These are phyloP conservation scores for Fusarium musae DNA, from an alignment of 2,329 filamentous ascomycete genomes.

Conservation along the genomic window DNA sequence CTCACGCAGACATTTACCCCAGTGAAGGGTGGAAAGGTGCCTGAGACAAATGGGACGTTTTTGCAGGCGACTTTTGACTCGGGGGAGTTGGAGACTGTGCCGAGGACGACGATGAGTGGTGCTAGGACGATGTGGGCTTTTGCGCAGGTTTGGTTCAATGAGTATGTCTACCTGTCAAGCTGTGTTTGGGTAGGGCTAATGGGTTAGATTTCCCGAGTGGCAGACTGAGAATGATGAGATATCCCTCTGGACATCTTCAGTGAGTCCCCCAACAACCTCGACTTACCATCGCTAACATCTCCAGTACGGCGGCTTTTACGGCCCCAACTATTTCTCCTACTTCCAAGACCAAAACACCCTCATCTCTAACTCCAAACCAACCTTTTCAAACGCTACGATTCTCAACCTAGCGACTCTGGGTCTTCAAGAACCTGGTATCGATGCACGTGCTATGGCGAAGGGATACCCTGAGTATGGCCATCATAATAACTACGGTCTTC, in stretches of 20 bases:
- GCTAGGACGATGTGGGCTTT: slow-evolving; percentile 70
- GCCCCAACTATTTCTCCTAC: slow-evolving; percentile 66
- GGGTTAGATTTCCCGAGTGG: slow-evolving; percentile 61
- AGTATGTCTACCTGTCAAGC: slow-evolving; percentile 12
- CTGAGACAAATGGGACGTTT: slow-evolving; percentile 22
- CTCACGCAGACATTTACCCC: slow-evolving; percentile 48
- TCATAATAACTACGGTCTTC: slow-evolving; percentile 73
- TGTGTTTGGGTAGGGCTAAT: no score
- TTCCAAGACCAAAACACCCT: slow-evolving; percentile 69
- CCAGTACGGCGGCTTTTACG: slow-evolving; percentile 72
- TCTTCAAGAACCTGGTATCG: slow-evolving; percentile 75
- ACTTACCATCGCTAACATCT: not conserved
- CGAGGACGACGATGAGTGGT: slow-evolving; percentile 62
- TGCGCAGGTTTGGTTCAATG: slow-evolving; percentile 65
- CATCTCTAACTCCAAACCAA: slow-evolving; percentile 7
- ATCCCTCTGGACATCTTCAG: slow-evolving; percentile 70
- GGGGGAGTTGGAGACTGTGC: not conserved
- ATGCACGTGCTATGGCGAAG: slow-evolving; percentile 67
- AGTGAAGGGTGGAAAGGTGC: not conserved
- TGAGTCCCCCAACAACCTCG: slow-evolving; percentile 28
- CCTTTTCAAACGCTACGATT: slow-evolving; percentile 55
- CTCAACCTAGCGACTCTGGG: slow-evolving; percentile 68
- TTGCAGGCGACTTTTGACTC: slow-evolving; percentile 28
- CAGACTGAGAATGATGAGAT: slow-evolving; percentile 62
- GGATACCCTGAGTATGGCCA: slow-evolving; percentile 65